phyloP scores from a whole-genome alignment of 1,139 yeast species.

The Debaryomycetaceae sp. region DNA sequence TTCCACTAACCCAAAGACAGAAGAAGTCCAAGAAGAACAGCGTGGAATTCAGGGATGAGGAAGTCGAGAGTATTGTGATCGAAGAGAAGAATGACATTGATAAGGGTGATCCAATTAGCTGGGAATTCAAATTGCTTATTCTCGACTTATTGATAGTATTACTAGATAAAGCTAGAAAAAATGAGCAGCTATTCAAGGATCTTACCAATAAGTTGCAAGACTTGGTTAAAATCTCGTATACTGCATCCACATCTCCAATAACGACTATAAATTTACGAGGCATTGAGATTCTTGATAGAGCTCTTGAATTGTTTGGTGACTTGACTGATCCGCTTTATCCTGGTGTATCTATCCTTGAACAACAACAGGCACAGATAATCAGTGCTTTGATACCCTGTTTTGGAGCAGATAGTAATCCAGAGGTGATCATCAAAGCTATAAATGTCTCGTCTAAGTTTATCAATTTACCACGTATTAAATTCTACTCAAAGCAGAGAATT shows the following conservation, averaged over 20 bases:
- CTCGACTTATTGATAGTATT: constrained; percentile 55
- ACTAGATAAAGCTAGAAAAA: constrained; percentile 39
- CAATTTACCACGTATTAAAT: constrained; percentile 43
- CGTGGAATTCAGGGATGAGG: constrained; percentile 44
- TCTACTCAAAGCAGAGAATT: constrained; percentile 57
- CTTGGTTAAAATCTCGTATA: constrained; percentile 74
- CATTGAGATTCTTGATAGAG: constrained; percentile 51
- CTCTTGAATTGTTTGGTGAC: constrained; percentile 48
- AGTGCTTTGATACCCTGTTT: constrained; percentile 93
- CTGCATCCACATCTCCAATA: constrained; percentile 76
- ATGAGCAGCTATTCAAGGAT: constrained; percentile 34
- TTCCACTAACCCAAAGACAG: constrained; percentile 44
- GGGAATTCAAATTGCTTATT: constrained; percentile 67
- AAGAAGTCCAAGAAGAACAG: constrained; percentile 33
- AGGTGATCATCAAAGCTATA: constrained; percentile 74
- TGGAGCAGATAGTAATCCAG: constrained; percentile 65
- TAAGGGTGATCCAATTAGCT: constrained; percentile 60
- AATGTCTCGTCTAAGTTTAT: constrained; percentile 77
- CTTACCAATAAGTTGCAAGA: constrained; percentile 60
- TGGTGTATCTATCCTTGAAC: constrained; percentile 72
- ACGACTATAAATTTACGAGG: constrained; percentile 63
- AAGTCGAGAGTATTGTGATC: constrained; percentile 42
- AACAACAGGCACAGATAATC: constrained; percentile 91
- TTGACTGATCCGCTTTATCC: constrained; percentile 73
- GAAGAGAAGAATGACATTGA: constrained; percentile 25